Evolutionary conservation across 768 basidiomycete genomes (phyloP).

Genomic region (Russula sp.): DNA sequence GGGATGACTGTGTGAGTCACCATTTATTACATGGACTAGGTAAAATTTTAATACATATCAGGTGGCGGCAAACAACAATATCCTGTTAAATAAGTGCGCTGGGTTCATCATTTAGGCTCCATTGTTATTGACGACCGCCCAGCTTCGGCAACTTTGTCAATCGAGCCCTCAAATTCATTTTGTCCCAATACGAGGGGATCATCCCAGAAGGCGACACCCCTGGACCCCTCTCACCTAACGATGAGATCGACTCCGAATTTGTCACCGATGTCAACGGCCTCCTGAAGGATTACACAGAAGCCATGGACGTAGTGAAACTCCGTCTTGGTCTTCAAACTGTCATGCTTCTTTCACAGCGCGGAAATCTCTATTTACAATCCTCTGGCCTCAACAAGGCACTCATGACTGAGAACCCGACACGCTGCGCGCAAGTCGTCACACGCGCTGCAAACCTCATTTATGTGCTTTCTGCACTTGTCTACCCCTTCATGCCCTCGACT

Average conservation of each 20-base stretch:
- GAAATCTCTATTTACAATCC: slow-evolving; percentile 92
- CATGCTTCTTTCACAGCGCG: slow-evolving; percentile 83
- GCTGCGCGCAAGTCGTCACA: slow-evolving; percentile 85
- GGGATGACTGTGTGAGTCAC: slow-evolving; percentile 78
- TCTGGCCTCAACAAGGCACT: slow-evolving; percentile 87
- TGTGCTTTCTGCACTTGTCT: slow-evolving; percentile 71
- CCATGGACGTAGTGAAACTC: slow-evolving; percentile 89
- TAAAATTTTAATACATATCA: slow-evolving; percentile 25
- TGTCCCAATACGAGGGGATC: slow-evolving; percentile 71
- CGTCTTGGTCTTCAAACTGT: slow-evolving; percentile 80
- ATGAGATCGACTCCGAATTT: slow-evolving; percentile 65
- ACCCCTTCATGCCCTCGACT: slow-evolving; percentile 96
- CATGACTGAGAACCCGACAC: slow-evolving; percentile 68
- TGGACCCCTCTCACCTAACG: slow-evolving; percentile 63
- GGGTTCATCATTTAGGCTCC: not conserved
- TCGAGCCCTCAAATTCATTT: slow-evolving; percentile 85
- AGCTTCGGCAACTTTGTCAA: slow-evolving; percentile 99
- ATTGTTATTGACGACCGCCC: not conserved
- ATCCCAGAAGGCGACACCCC: slow-evolving; percentile 75
- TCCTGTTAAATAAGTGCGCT: slow-evolving; percentile 82
- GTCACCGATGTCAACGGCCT: slow-evolving; percentile 71
- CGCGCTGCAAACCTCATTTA: slow-evolving; percentile 93
- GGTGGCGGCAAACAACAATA: slow-evolving; percentile 89
- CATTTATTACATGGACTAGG: not conserved
- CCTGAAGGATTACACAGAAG: slow-evolving; percentile 70